Base-by-base conservation (phyloP, 306 rosid species). In the Acacia acuminata region DNA sequence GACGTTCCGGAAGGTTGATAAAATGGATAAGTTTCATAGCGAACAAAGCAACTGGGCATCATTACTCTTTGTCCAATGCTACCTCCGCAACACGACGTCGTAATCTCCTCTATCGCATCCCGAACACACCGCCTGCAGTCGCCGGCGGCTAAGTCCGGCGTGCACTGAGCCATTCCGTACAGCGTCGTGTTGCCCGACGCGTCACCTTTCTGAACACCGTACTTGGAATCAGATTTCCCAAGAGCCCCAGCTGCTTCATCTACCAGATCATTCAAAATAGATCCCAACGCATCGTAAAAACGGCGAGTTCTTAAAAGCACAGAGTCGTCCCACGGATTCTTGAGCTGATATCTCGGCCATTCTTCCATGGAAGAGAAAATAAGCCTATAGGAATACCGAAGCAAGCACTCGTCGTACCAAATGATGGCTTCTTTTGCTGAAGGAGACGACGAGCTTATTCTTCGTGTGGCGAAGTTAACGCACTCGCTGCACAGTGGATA, bases 141-240 rank as follows among this genome's bases (percentile, higher is more conserved):
- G 0, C 24, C 72, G 19, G 79, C 17, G 3, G 80, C 73, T 66
- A 88, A 55, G 87, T 82, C 87, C 56, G 84, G 88, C 75, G 90
- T 80, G 79, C 90, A 88, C 88, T 88, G 90, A 17, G 85, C 90
- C 7, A 88, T 42, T 5, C 87, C 88, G 22, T 88, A 88, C 45
- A 88, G 61, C 0, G 87, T 83, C 0, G 71, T 55, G 32, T 7
- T 51, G 0, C 5, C 34, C 7, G 90, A 67, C 8, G 85, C 85
- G 8, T 80, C 51, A 7, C 82, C 86, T 66, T 87, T 86, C 71
- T 75, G 56, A 4, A 87, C 82, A 4, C 86, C 90, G 24, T 0
- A 87, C 47, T 9, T 19, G 11, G 68, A 71, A 32, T 68, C 19
- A 15, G 80, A 81, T 27, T 14, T 19, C 0, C 2, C 0, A 3